Evolutionary conservation across 1,284 basidiomycete genomes (phyloP).

Genomic region (Cutaneotrichosporon cutaneum): DNA sequence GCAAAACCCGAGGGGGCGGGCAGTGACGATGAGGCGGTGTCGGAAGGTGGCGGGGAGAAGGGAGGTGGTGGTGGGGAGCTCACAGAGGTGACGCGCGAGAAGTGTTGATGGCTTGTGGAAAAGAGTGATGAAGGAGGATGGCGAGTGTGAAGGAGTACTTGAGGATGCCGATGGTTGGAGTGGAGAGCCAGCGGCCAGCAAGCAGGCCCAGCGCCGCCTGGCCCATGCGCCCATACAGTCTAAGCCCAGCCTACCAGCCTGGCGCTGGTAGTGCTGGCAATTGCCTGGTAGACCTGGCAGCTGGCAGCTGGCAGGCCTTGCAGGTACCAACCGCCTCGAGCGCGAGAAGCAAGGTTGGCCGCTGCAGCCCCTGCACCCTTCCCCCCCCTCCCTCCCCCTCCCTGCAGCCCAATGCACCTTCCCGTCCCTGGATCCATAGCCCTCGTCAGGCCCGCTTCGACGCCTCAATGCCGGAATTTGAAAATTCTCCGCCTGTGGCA

Average conservation of each 20-base stretch:
- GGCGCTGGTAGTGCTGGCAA: too few species aligned
- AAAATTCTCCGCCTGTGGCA: constrained; percentile 2
- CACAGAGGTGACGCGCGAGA: constrained; percentile 1
- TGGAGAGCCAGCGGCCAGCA: background rate
- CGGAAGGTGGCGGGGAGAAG: background rate
- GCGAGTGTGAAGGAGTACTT: background rate
- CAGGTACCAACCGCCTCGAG: too few species aligned
- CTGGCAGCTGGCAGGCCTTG: too few species aligned
- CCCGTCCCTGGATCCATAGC: background rate
- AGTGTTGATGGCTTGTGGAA: background rate
- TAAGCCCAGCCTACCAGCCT: too few species aligned
- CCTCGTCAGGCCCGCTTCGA: too few species aligned
- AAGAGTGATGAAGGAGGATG: constrained; percentile 2
- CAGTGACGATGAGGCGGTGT: constrained; percentile 18
- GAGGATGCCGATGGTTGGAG: background rate
- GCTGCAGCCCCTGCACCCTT: too few species aligned
- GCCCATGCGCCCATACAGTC: too few species aligned
- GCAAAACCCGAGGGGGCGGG: background rate
- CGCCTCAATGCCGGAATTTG: background rate
- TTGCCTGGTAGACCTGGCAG: too few species aligned
- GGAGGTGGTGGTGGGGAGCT: background rate
- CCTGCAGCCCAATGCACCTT: background rate
- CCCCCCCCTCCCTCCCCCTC: too few species aligned
- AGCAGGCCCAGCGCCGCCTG: background rate
- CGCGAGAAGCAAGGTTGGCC: background rate